Evolutionary conservation across 371 early-diverging fungal genomes (phyloP).

Genomic region (Conidiobolus incongruus): DNA sequence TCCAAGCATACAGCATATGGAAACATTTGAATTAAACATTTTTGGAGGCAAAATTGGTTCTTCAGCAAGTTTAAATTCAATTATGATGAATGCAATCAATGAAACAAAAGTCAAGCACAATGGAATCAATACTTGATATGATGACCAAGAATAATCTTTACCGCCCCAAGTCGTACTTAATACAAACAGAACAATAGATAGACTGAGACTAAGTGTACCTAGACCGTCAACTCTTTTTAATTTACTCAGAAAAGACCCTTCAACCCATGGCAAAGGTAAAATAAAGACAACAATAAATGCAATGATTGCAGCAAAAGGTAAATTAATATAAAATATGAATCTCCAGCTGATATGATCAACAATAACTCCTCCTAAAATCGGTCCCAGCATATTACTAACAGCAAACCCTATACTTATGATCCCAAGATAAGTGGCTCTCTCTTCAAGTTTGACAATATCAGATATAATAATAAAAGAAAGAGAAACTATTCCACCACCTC

Average conservation of each 20-base stretch:
- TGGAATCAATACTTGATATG: constrained; percentile 22
- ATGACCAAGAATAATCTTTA: constrained; percentile 11
- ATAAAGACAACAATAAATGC: constrained; percentile 16
- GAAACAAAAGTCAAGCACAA: constrained; percentile 18
- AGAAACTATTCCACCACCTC: constrained; percentile 52
- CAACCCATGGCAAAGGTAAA: constrained; percentile 13
- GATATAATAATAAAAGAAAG: constrained; percentile 51
- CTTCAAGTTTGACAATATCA: constrained; percentile 17
- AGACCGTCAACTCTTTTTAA: constrained; percentile 34
- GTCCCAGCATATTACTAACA: constrained; percentile 36
- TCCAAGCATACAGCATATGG: too few relatives aligned
- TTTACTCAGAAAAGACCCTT: constrained; percentile 17
- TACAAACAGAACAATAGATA: constrained; percentile 17
- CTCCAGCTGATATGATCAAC: constrained; percentile 35
- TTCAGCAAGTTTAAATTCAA: constrained; percentile 26
- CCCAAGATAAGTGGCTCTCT: constrained; percentile 20
- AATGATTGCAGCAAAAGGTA: constrained; percentile 25
- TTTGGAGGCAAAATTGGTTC: constrained; percentile 23
- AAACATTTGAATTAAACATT: constrained; percentile 17
- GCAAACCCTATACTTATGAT: constrained; percentile 19
- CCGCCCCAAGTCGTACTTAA: constrained; percentile 25
- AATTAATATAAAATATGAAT: constrained; percentile 35
- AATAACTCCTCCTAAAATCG: constrained; percentile 42
- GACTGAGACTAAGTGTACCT: constrained; percentile 15
- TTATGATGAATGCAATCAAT: constrained; percentile 13